Base-by-base conservation (phyloP, 2,329 filamentous ascomycete species). In the Delphinella strobiligena region DNA sequence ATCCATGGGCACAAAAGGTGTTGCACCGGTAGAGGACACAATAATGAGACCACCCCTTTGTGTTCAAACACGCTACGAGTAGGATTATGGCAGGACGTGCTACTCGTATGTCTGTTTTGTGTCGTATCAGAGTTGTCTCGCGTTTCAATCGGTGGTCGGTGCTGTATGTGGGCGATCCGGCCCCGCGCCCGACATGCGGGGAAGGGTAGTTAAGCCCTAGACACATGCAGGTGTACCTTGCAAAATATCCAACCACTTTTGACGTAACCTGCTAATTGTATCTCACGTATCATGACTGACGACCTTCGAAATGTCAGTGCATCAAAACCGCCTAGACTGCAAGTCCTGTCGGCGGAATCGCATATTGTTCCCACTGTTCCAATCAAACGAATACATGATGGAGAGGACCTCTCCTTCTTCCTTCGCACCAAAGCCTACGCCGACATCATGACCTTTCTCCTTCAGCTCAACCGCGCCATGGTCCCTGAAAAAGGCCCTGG, bases 401-500 rank as follows among this genome's bases (percentile, higher is more conserved):
- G 80, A 41, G 67, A 79, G 44, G 87, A 96, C 68, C 82, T 98
- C 40, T 61, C 74, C 15, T 74, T 72, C 46, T 98, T 96, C 60
- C 74, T 93, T 38, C 73, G 71, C 7, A 87, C 84, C 36, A 75
- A 74, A 49, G 91, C 86, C 33, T 95, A 96, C 62, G 73, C 77
- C 43, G 86, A 95, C 55, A 83, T 98, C 39, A 82, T 85, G 60
- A 72, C 75, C 34, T 96, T 94, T 58, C 67, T 96, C 34, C 70
- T 93, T 48, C 91, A 96, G 62, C 77, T 98, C 36, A 96, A 94
- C 59, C 77, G 80, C 42, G 74, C 88, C 9, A 76, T 96, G 63
- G 83, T 89, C 49, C 88, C 89, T 1, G 68, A 75, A 15, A 78
- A 71, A 48, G 50, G 55, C 2, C 44, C 54, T 2, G 55, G 61